Percentiles rank a stretch among this genome's conserved stretches.
Evolutionary conservation across 495 filamentous ascomycete species (phyloP).

Genomic region (Aspergillus sparsus): DNA sequence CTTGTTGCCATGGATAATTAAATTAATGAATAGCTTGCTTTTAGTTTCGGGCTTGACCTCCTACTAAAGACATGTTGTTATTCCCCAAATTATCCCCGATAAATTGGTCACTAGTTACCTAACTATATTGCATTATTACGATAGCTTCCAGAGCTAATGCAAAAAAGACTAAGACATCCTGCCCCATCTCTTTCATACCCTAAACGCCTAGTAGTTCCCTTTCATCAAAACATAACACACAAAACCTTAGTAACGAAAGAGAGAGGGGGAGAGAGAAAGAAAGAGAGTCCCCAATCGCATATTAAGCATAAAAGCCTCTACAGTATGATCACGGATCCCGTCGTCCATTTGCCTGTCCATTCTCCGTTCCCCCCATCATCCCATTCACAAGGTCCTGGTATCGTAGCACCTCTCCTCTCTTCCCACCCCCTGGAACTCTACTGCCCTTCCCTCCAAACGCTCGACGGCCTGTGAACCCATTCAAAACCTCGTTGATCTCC

Average conservation of each 20-base stretch:
- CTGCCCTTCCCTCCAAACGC: constrained; percentile 59
- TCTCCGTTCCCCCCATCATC: constrained; percentile 41
- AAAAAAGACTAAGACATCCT: constrained; percentile 1
- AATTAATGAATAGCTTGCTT: neutral
- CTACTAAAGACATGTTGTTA: neutral
- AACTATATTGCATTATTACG: constrained; percentile 4
- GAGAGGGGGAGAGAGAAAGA: no score
- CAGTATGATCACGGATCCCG: constrained; percentile 29
- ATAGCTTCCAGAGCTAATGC: constrained; percentile 17
- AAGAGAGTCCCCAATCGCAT: no score
- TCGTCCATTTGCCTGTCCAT: constrained; percentile 29
- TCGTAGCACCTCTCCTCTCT: constrained; percentile 47
- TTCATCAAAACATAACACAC: constrained; percentile 10
- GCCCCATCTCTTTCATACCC: neutral
- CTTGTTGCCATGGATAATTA: constrained; percentile 13
- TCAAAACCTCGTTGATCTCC: constrained; percentile 82
- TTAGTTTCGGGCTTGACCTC: constrained; percentile 1
- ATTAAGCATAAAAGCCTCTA: neutral
- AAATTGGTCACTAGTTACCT: neutral
- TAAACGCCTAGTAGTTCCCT: neutral
- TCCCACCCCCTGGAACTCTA: constrained; percentile 34
- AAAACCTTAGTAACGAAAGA: constrained; percentile 20
- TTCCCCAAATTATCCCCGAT: neutral
- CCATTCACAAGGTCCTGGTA: constrained; percentile 50
- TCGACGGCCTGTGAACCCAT: constrained; percentile 78